phyloP scores from a whole-genome alignment of 2,329 filamentous ascomycete species.

The Penicillium sp. region DNA sequence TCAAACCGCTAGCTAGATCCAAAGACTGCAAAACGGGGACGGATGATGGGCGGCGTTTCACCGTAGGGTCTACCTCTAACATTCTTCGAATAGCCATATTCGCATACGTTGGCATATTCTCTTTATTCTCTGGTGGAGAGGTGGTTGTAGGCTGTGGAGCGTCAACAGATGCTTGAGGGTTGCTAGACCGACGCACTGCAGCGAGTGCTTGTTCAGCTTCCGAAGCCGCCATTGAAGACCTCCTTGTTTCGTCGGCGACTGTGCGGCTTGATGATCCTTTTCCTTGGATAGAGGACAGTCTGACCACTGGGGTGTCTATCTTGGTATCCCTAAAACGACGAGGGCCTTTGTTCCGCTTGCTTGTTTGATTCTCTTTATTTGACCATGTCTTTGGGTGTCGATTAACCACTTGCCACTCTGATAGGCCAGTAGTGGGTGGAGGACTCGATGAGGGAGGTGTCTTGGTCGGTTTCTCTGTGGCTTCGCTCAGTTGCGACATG shows the following conservation, averaged over 20 bases:
- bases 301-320: conserved; percentile 25
- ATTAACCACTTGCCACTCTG: conserved; percentile 36
- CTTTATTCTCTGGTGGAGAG: conserved; percentile 16
- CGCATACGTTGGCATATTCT: conserved; percentile 37
- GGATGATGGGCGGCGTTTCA: conserved; percentile 24
- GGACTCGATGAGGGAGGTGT: conserved; percentile 25
- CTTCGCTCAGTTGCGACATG: conserved; percentile 32
- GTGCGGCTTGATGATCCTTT: conserved; percentile 31
- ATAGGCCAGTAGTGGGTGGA: conserved; percentile 22
- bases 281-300: conserved; percentile 28
- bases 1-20: conserved; percentile 16
- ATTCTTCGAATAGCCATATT: conserved; percentile 29
- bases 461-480: conserved; percentile 28
- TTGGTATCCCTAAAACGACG: conserved; percentile 20
- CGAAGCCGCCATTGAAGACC: conserved; percentile 28
- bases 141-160: conserved; percentile 3
- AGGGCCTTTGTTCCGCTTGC: conserved; percentile 15
- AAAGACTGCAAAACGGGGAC: conserved; percentile 16
- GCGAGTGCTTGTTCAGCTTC: conserved; percentile 41
- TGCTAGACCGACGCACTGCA: conserved; percentile 39
- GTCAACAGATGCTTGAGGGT: conserved; percentile 26
- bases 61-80: conserved; percentile 12
- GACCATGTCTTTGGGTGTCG: conserved; percentile 16
- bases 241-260: conserved; percentile 14
- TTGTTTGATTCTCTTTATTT: conserved; percentile 9